Conservation (phyloP, 495 filamentous ascomycete genomes). For the Darksidea phi region DNA sequence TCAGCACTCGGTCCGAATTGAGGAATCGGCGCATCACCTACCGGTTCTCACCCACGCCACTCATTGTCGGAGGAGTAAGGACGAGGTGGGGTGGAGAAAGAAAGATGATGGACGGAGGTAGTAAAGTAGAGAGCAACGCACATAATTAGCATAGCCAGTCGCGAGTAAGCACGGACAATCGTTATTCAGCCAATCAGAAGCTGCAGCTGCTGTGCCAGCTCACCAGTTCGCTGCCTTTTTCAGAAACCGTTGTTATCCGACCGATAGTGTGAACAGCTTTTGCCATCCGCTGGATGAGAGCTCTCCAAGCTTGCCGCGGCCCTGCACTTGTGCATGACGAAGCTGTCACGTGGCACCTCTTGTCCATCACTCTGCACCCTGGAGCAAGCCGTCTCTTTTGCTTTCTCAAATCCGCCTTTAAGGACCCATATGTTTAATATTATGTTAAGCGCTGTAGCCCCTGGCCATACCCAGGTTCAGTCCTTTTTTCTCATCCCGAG, state of each 20-base stretch:
- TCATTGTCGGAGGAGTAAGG: conserved; percentile 27
- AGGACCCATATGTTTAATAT: no score
- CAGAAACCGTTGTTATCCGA: background rate
- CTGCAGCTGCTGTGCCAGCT: background rate
- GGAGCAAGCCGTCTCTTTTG: background rate
- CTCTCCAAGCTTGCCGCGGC: background rate
- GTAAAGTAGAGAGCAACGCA: conserved; percentile 1
- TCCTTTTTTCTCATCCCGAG: no score
- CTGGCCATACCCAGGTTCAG: no score
- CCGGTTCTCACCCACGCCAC: conserved; percentile 37
- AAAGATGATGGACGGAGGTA: background rate
- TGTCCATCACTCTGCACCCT: background rate
- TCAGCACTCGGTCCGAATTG: background rate
- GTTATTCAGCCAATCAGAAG: background rate
- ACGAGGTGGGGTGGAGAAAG: conserved; percentile 13
- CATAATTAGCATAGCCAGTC: no score
- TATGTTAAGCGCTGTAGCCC: no score
- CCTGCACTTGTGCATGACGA: background rate
- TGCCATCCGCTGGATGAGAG: background rate
- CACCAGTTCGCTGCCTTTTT: background rate
- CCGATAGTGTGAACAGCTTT: background rate
- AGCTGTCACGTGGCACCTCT: background rate
- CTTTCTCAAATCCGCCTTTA: background rate
- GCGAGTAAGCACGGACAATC: no score
- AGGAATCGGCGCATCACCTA: conserved; percentile 10